Base-by-base conservation (phyloP, 495 filamentous ascomycete genomes). In the Choiromyces venosus region DNA sequence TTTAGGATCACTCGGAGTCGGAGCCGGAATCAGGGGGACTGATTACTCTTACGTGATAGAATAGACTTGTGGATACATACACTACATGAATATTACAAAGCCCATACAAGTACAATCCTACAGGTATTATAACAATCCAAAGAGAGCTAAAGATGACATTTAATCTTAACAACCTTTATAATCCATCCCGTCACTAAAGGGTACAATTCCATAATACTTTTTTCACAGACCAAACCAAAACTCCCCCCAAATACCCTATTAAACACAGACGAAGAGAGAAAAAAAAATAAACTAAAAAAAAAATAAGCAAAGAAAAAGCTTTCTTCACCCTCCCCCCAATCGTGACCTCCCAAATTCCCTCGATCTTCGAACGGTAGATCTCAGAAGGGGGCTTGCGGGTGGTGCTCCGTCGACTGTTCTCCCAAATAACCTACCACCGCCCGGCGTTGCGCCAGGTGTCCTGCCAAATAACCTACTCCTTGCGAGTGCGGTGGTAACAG, bases 391-490 rank as follows among this genome's bases (percentile, higher is more conserved):
- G 52, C 52, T 61, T 33, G 52, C 52, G 14, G 52, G 52, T 61
- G 52, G 52, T 61, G 52, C 25, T 33, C 52, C 12, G 12, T 61
- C 52, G 25, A 33, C 25, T 16, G 25, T 33, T 33, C 52, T 61
- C 52, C 52, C 52, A 33, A 61, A 61, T 33, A 61, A 33, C 33
- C 52, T 61, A 61, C 52, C 25, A 61, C 52, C 25, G 33, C 52
- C 52, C 18, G 65, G 40, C 6, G 37, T 72, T 37, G 67, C 73
- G 38, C 66, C 66, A 3, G 73, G 68, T 19, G 75, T 76, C 39
- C 40, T 61, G 25, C 56, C 67, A 25, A 75, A 65, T 21, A 76
- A 64, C 40, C 68, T 74, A 21, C 64, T 67, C 68, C 73, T 74
- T 33, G 66, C 25, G 52, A 61, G 52, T 29, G n/a, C 52, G 0